phyloP scores from a whole-genome alignment of 2,329 filamentous ascomycete species.

The Dryadomyces quercivorus region DNA sequence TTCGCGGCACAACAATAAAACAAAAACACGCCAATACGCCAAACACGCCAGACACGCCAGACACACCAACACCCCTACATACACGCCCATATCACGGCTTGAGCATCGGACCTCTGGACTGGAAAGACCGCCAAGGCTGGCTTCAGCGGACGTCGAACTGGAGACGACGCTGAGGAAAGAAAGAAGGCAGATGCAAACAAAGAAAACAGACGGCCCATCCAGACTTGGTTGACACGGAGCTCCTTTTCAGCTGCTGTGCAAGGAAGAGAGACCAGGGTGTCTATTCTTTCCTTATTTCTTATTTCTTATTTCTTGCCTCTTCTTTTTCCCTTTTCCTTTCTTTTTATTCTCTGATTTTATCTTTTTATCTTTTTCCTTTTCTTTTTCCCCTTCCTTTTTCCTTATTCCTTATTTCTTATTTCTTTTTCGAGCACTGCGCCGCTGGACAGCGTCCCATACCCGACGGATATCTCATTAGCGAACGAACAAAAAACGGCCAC shows the following conservation, averaged over 20 bases:
- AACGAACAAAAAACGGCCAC: background rate
- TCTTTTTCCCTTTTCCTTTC: background rate
- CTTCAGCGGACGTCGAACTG: background rate
- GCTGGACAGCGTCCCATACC: constrained; percentile 8
- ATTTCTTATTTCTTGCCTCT: background rate
- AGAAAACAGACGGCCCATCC: background rate
- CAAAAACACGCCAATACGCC: too few species aligned
- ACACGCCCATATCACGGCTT: too few species aligned
- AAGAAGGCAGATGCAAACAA: background rate
- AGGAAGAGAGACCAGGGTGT: background rate
- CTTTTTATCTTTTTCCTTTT: background rate
- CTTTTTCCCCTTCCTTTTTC: background rate
- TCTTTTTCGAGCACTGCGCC: background rate
- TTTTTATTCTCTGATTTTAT: background rate
- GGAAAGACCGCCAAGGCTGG: too few species aligned
- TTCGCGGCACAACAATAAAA: too few species aligned
- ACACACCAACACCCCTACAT: too few species aligned
- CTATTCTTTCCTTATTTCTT: background rate
- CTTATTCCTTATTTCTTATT: background rate
- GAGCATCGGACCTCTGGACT: too few species aligned
- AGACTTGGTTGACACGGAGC: background rate
- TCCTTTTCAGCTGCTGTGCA: background rate
- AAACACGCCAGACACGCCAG: background rate
- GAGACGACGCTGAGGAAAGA: background rate
- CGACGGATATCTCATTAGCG: constrained; percentile 5